Evolutionary conservation across 2,329 filamentous ascomycete genomes (phyloP).

Genomic region (Phaeosphaeria sp.): DNA sequence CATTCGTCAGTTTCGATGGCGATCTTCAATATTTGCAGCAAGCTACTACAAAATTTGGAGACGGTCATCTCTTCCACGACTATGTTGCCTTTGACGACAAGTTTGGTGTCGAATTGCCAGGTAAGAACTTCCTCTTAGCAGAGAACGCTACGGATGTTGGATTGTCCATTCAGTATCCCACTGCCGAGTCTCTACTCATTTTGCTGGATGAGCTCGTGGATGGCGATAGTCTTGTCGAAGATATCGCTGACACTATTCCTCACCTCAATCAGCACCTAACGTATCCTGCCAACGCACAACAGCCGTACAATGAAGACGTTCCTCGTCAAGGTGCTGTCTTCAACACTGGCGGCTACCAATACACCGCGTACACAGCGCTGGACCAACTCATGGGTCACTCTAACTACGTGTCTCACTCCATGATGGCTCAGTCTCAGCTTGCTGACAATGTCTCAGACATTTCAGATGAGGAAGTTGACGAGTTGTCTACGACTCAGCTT

Average conservation of each 20-base stretch:
- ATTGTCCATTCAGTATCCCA: not conserved
- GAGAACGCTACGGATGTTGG: not conserved
- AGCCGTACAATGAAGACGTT: not conserved
- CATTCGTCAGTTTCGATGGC: constrained; percentile 5
- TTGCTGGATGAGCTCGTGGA: not conserved
- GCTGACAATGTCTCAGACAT: constrained; percentile 4
- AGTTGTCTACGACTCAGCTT: not conserved
- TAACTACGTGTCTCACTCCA: not conserved
- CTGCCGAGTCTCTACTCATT: not conserved
- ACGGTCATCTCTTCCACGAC: constrained; percentile 7
- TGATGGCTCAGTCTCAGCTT: not conserved
- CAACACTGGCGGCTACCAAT: not conserved
- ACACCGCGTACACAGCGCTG: not conserved
- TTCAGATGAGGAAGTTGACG: not conserved
- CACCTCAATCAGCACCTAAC: not conserved
- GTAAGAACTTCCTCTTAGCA: constrained; percentile 4
- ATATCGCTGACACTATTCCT: not conserved
- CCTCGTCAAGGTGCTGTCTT: not conserved
- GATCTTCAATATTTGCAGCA: constrained; percentile 7
- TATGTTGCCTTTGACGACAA: constrained; percentile 2
- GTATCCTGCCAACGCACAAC: not conserved
- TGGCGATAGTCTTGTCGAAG: not conserved
- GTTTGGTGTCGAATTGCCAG: constrained; percentile 4
- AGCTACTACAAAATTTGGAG: constrained; percentile 10
- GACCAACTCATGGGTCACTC: not conserved